These are phyloP conservation scores for Coemansia sp. DNA, from an alignment of 192 early-diverging fungal species.

Conservation along the genomic window DNA sequence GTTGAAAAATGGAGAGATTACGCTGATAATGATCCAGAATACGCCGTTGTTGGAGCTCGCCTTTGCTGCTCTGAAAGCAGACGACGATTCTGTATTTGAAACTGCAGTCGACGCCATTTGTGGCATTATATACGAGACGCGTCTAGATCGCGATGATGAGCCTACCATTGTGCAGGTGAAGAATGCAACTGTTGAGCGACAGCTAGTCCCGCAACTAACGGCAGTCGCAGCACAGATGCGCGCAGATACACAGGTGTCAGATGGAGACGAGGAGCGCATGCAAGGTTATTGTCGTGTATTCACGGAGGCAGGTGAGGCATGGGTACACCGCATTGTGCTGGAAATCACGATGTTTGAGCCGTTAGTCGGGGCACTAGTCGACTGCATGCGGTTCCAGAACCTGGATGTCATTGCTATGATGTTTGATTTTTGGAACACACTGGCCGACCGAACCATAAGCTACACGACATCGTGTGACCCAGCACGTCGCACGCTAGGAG, in stretches of 20 bases:
- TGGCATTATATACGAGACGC: constrained; percentile 74
- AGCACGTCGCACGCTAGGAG: constrained; percentile 55
- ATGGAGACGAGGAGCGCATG: constrained; percentile 77
- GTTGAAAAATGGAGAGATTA: constrained; percentile 79
- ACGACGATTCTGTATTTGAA: constrained; percentile 68
- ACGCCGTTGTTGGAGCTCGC: constrained; percentile 68
- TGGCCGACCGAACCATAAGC: constrained; percentile 64
- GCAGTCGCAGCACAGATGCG: constrained; percentile 40
- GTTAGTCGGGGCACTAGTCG: constrained; percentile 79
- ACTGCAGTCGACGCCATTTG: constrained; percentile 80
- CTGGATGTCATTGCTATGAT: constrained; percentile 87
- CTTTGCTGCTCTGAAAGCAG: constrained; percentile 70
- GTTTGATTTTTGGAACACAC: constrained; percentile 85
- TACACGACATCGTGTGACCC: constrained; percentile 54
- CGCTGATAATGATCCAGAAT: constrained; percentile 58
- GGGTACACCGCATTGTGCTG: constrained; percentile 67
- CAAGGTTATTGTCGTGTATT: constrained; percentile 85
- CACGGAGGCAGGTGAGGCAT: constrained; percentile 87
- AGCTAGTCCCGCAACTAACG: constrained; percentile 56
- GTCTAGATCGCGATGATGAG: constrained; percentile 45
- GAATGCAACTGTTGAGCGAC: constrained; percentile 66
- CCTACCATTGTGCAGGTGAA: constrained; percentile 52
- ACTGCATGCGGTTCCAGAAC: constrained; percentile 76
- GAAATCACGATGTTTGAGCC: constrained; percentile 66
- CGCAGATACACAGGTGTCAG: constrained; percentile 45